phyloP scores from a whole-genome alignment of 129 eudicot species.

The Silybum marianum region DNA sequence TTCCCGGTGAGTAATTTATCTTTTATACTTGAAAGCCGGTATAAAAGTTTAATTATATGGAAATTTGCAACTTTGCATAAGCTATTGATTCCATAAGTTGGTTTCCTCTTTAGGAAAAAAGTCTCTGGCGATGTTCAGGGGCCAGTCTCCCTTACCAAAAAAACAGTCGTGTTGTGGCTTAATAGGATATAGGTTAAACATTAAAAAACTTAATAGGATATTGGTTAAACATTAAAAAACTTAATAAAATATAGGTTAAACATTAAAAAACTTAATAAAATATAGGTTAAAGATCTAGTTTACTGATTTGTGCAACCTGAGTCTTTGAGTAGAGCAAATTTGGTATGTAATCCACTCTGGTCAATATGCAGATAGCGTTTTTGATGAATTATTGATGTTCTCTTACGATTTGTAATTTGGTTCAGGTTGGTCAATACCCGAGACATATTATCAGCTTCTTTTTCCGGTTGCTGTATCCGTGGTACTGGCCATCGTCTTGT shows the following conservation, averaged over 20 bases:
- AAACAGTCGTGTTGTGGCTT: not conserved
- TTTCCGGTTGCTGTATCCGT: constrained; percentile 87
- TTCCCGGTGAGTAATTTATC: constrained; percentile 69
- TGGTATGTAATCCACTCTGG: no score
- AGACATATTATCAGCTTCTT: constrained; percentile 86
- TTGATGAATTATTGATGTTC: no score
- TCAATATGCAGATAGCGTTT: no score
- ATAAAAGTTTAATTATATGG: not conserved
- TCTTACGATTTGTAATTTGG: not conserved
- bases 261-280: no score
- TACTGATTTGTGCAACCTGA: not conserved
- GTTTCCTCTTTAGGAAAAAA: no score
- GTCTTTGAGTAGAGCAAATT: no score
- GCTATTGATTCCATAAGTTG: not conserved
- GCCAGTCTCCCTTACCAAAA: not conserved
- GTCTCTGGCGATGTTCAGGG: not conserved
- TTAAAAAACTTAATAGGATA: no score
- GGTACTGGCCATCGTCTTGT: constrained; percentile 99
- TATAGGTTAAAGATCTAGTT: not conserved
- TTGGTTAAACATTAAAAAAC: no score
- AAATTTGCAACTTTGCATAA: not conserved
- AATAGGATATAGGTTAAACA: not conserved
- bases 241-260: no score
- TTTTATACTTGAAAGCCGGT: not conserved
- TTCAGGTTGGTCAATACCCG: constrained; percentile 86